A percentile compares a stretch with the other conserved stretches of the same genome.
Conservation (phyloP, 2,329 filamentous ascomycete genomes). For the Capronia coronata region DNA sequence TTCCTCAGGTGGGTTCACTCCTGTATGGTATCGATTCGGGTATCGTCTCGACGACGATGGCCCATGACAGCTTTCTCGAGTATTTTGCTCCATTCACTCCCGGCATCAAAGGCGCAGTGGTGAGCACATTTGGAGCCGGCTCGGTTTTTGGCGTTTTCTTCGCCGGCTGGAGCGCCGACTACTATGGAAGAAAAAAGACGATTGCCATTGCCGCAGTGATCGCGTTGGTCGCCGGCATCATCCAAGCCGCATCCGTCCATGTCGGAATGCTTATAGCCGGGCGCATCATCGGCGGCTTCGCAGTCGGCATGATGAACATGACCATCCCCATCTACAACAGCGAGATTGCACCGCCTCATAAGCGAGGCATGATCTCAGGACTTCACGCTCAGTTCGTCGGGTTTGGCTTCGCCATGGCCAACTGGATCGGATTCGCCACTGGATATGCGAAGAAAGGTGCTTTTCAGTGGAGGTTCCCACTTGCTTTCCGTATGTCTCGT, state of each 20-base stretch:
- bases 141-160: constrained; percentile 24
- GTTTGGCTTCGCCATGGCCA: constrained; percentile 9
- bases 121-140: constrained; percentile 36
- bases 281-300: constrained; percentile 14
- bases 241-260: constrained; percentile 2
- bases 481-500: constrained; percentile 34
- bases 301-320: constrained; percentile 8
- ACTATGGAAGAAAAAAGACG: constrained; percentile 10
- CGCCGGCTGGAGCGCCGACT: constrained; percentile 5
- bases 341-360: constrained; percentile 16
- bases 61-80: constrained; percentile 29
- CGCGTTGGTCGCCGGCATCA: not conserved
- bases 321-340: constrained; percentile 6
- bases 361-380: constrained; percentile 7
- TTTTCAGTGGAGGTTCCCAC: constrained; percentile 45
- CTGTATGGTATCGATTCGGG: constrained; percentile 34
- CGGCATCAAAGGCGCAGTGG: constrained; percentile 32
- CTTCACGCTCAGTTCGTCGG: constrained; percentile 2
- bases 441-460: constrained; percentile 45
- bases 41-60: constrained; percentile 33
- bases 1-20: constrained; percentile 26
- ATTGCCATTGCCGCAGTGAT: constrained; percentile 7
- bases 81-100: constrained; percentile 28
- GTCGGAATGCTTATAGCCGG: constrained; percentile 16
- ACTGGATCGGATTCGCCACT: constrained; percentile 41